Base-by-base conservation (phyloP, 805 yeast genomes). In the Lachancea dasiensis region DNA sequence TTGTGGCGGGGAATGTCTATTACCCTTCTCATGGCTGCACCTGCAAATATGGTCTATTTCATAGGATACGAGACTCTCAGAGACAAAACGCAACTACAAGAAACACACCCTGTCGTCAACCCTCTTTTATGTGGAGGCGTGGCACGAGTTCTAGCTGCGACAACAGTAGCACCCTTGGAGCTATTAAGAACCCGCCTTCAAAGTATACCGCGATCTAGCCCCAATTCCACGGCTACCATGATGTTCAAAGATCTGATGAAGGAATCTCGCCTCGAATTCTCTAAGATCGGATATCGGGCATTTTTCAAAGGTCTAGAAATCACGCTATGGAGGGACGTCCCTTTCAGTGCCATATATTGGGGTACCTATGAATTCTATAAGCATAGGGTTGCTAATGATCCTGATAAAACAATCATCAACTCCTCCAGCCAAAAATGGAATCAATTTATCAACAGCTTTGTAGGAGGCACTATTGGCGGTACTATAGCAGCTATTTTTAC, bases 301-400 rank as follows among this genome's bases (percentile, higher is more conserved):
- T 58, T 92, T 14, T 92, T 87, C 69, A 79, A 81, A 39, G 98
- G 98, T 0, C 65, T 92, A 16, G 78, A 82, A 27, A 70, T 92
- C 27, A 92, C 98, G 0, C 68, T 92, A 11, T 90, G 95, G 95
- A 72, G 98, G 61, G 98, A 92, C 58, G 97, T 90, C 0, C 98
- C 98, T 1, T 92, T 92, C 58, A 81, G 94, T 45, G 97, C 95
- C 1, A 79, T 90, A 1, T 92, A 92, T 61, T 92, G 98, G 98
- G 75, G 86, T 8, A 72, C 81, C 4, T 86, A 89, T 51, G 97
- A 89, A 52, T 69, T 57, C 43, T 56, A 67, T 26, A 68, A 70
- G 43, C 47, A 50, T 15, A 49, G 46, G 16, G 39, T 61, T 18
- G 42, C 54, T 30, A 14, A 38, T 14, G 14, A 31, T 21, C 33